phyloP scores from a whole-genome alignment of 148 eudicot genomes.

The Bassia scoparia region DNA sequence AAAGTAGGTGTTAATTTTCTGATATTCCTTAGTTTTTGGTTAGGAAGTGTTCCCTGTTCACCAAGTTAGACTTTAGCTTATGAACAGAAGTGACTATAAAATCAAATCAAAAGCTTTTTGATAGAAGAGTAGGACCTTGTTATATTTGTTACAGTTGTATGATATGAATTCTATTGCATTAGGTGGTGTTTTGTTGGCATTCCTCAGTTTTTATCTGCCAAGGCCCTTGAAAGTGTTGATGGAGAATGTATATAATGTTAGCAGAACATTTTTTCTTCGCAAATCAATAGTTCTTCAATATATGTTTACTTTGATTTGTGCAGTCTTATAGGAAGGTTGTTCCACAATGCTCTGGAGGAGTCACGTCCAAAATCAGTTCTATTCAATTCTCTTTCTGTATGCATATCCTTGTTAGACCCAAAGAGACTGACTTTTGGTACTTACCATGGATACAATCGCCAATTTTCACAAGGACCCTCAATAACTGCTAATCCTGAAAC shows the following conservation, averaged over 20 bases:
- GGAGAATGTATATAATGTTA: not conserved
- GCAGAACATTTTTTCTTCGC: not conserved
- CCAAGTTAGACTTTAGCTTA: too few relatives aligned
- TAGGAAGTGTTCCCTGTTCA: too few relatives aligned
- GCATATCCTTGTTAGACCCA: conserved; percentile 94
- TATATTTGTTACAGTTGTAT: not conserved
- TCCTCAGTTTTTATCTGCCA: not conserved
- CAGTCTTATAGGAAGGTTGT: conserved; percentile 85
- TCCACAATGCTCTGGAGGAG: conserved; percentile 82
- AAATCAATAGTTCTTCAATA: not conserved
- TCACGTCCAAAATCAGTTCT: conserved; percentile 88
- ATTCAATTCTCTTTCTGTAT: conserved; percentile 78
- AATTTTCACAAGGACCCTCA: conserved; percentile 57
- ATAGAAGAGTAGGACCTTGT: not conserved
- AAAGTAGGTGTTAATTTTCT: too few relatives aligned
- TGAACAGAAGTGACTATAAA: too few relatives aligned
- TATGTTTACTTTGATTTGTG: conserved; percentile 12
- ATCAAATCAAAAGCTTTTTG: too few relatives aligned
- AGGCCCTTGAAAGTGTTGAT: not conserved
- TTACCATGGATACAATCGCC: conserved; percentile 67
- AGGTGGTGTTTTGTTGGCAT: not conserved
- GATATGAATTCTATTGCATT: not conserved
- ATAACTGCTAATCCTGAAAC: conserved; percentile 67
- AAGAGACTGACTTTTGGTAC: conserved; percentile 67
- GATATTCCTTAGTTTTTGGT: too few relatives aligned